Evolutionary conservation across 2,329 filamentous ascomycete species (phyloP), one percentile per base, ranked within the genome.

Genomic region (Talaromyces pinophilus): DNA sequence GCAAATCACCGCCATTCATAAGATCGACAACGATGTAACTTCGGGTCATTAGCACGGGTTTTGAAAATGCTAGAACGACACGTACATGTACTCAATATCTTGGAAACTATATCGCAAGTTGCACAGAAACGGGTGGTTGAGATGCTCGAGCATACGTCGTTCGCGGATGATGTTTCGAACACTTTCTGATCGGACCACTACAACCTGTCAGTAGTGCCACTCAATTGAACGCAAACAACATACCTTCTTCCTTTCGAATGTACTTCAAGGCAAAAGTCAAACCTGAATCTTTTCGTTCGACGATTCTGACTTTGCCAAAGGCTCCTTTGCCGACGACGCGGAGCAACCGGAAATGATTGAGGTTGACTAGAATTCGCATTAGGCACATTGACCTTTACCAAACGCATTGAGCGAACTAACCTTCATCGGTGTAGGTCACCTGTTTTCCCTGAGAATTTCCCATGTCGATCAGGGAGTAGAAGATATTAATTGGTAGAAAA

Each of bases 71-170:
- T 22, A 15, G 11, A 15, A 25, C 11, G 4, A 52, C 19, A 62
- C 91, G 75, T 84, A 97, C 92, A 99, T 90, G 81, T 99, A 99
- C 80, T 99, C 95, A 73, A 98, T 93, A 80, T 99, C 95, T 81
- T 99, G 95, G 77, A 99, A 99, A 81, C 93, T 97, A 82, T 98
- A 99, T 74, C 95, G 91, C 83, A 99, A 83, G 80, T 99, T 99
- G 83, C 94, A 98, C 72, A 99, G 91, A 79, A 98, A 99, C 30
- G 94, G 93, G 76, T 99, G 95, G 78, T 97, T 97, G 73, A 99
- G 86, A 78, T 98, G 93, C 82, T 99, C 93, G 75, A 99, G 87
- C 95, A 99, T 99, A 77, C 94, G 89, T 70, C 95, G 88, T 83
- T 99, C 95, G 72, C 95, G 90, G 76, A 99, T 95, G 72, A 99